These are phyloP conservation scores for Colletotrichum orchidophilum DNA, from an alignment of 2,329 filamentous ascomycete species.

Conservation along the genomic window DNA sequence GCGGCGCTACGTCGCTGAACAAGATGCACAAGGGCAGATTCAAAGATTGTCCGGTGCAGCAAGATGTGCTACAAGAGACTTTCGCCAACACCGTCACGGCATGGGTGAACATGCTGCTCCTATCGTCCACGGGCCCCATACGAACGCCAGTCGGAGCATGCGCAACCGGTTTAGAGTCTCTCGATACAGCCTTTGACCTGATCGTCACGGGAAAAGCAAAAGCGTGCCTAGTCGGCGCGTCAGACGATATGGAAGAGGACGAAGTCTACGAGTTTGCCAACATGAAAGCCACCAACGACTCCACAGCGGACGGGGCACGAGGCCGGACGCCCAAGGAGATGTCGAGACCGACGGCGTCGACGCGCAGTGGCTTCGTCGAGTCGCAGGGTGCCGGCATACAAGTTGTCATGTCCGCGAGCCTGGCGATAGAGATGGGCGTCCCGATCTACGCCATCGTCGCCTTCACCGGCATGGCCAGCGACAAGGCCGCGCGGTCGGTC, in stretches of 20 bases:
- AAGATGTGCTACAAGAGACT: conserved; percentile 47
- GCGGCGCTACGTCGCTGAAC: conserved; percentile 39
- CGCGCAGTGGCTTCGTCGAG: conserved; percentile 48
- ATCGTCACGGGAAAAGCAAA: conserved; percentile 44
- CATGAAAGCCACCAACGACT: conserved; percentile 48
- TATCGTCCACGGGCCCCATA: conserved; percentile 45
- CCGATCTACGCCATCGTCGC: conserved; percentile 48
- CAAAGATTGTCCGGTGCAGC: conserved; percentile 42
- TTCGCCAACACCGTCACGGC: conserved; percentile 47
- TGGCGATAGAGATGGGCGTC: conserved; percentile 47
- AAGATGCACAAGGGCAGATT: conserved; percentile 43
- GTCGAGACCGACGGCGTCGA: conserved; percentile 45
- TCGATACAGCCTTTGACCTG: conserved; percentile 46
- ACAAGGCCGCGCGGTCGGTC: conserved; percentile 47
- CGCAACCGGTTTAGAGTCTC: conserved; percentile 47
- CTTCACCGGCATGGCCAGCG: conserved; percentile 42
- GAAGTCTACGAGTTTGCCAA: conserved; percentile 43
- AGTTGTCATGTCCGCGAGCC: conserved; percentile 42
- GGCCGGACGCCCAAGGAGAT: conserved; percentile 45
- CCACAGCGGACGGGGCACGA: conserved; percentile 38
- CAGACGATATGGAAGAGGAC: conserved; percentile 45
- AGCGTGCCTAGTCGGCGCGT: conserved; percentile 45
- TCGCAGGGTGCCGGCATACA: conserved; percentile 47
- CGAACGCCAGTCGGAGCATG: conserved; percentile 48
- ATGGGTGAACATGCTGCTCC: conserved; percentile 54